A percentile compares a stretch with the other conserved stretches of the same genome.
These are phyloP conservation scores for Kodamaea kaohsiungensis DNA, from an alignment of 805 yeast genomes.

Conservation along the genomic window DNA sequence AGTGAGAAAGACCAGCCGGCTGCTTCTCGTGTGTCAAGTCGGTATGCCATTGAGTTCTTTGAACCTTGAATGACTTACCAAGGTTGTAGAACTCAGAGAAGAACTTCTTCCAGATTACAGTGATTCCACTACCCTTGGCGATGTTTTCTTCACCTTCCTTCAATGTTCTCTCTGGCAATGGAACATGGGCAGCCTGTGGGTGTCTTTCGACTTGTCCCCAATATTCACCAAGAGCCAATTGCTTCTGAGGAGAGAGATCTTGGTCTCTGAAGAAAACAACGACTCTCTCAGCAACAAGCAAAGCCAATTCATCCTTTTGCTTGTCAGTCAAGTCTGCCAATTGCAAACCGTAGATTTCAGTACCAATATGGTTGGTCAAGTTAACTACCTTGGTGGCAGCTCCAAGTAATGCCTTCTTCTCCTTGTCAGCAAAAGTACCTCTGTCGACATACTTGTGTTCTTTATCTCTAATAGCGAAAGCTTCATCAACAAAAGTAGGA, in stretches of 20 bases:
- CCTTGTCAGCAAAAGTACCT: conserved; percentile 38
- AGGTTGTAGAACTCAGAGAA: conserved; percentile 8
- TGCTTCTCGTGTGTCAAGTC: conserved; percentile 57
- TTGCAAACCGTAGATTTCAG: conserved; percentile 51
- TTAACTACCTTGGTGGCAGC: conserved; percentile 44
- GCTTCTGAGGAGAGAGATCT: conserved; percentile 44
- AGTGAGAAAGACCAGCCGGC: conserved; percentile 57
- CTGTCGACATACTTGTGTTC: conserved; percentile 35
- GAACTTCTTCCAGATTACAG: conserved; percentile 11
- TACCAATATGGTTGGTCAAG: conserved; percentile 49
- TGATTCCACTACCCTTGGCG: conserved; percentile 11
- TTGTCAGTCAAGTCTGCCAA: conserved; percentile 40
- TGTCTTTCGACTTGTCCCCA: conserved; percentile 48
- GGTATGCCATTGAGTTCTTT: conserved; percentile 43
- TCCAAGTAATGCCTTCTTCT: conserved; percentile 38
- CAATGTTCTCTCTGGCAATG: conserved; percentile 12
- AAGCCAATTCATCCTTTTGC: conserved; percentile 50
- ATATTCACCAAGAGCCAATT: conserved; percentile 46
- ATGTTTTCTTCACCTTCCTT: conserved; percentile 2
- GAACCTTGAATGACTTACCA: neutral
- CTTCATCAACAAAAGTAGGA: conserved; percentile 44
- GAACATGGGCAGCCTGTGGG: conserved; percentile 32
- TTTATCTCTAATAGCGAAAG: conserved; percentile 35
- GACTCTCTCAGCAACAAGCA: conserved; percentile 49
- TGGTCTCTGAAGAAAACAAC: conserved; percentile 54